Evolutionary conservation across 1,139 yeast species (phyloP).

Genomic region (Pichia sp.): DNA sequence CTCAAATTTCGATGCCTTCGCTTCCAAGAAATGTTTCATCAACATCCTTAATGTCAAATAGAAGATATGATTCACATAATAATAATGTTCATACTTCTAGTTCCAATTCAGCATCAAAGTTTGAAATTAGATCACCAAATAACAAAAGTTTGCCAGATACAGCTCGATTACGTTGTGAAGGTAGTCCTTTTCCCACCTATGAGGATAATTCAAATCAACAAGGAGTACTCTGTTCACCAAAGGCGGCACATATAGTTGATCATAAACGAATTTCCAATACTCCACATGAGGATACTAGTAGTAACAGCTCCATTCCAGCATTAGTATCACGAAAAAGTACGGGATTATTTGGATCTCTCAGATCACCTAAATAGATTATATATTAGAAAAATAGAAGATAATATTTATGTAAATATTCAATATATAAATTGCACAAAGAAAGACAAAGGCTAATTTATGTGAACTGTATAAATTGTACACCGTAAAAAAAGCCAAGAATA

Average conservation of each 20-base stretch:
- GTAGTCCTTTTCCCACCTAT: no score
- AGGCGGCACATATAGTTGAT: conserved; percentile 5
- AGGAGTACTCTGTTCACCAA: neutral
- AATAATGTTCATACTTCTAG: neutral
- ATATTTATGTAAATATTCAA: neutral
- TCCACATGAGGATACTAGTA: neutral
- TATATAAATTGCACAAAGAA: neutral
- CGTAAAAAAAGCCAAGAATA: no score
- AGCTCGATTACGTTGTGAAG: no score
- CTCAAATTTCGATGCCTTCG: conserved; percentile 25
- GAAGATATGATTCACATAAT: neutral
- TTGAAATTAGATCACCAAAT: conserved; percentile 11
- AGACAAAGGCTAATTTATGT: no score
- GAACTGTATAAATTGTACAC: no score
- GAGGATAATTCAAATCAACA: neutral
- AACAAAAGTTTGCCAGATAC: conserved; percentile 1
- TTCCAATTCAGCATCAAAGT: neutral
- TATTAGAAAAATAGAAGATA: no score
- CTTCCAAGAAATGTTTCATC: conserved; percentile 24
- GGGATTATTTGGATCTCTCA: neutral
- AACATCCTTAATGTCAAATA: conserved; percentile 5
- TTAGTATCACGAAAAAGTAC: neutral
- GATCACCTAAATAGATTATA: neutral
- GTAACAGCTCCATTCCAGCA: neutral
- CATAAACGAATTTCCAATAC: no score